phyloP scores from a whole-genome alignment of 768 basidiomycete genomes.

The Peribolospora baueri region DNA sequence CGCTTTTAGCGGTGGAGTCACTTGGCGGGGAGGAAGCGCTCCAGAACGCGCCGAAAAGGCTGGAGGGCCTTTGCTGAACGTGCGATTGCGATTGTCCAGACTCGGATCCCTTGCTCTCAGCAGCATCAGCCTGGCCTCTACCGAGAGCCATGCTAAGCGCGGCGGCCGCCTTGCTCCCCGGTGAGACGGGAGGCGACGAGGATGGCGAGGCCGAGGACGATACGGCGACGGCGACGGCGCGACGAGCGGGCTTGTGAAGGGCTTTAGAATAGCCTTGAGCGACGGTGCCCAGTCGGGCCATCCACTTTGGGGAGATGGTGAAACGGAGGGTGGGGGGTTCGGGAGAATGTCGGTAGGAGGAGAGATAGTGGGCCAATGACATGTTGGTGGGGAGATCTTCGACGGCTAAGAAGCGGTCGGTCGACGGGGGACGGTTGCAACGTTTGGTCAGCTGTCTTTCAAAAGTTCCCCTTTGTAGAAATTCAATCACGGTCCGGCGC shows the following conservation, averaged over 20 bases:
- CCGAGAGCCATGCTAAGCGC: background rate
- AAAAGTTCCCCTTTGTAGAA: too few species aligned
- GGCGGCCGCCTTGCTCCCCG: background rate
- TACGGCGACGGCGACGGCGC: constrained; percentile 9
- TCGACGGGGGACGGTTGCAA: too few species aligned
- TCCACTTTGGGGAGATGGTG: background rate
- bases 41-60: constrained; percentile 6
- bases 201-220: background rate
- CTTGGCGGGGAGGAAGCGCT: background rate
- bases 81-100: background rate
- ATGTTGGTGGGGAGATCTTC: too few species aligned
- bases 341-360: background rate
- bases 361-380: background rate
- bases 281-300: constrained; percentile 1
- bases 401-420: too few species aligned
- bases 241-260: constrained; percentile 22
- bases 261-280: constrained; percentile 9
- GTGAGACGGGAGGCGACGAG: background rate
- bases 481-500: too few species aligned
- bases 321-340: background rate
- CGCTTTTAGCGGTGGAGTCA: background rate
- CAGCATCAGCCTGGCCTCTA: background rate
- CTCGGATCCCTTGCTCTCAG: too few species aligned
- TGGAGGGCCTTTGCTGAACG: constrained; percentile 3
- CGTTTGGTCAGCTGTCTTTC: too few species aligned